phyloP scores from a whole-genome alignment of 495 filamentous ascomycete species.

The Tuber aestivum region DNA sequence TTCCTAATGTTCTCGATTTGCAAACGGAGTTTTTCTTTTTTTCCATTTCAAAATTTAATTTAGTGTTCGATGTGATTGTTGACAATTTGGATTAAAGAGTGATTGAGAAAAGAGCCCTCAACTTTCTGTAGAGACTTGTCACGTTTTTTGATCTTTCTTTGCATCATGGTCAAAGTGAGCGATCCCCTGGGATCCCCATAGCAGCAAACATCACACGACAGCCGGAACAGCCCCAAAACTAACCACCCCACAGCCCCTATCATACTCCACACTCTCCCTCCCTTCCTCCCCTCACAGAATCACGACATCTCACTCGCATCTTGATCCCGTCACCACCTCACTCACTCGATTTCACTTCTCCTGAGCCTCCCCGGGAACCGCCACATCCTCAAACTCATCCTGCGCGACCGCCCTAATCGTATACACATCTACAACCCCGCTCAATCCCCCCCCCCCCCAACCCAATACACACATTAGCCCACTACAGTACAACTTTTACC shows the following conservation, averaged over 20 bases:
- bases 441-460: too few relatives aligned
- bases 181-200: background rate
- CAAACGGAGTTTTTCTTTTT: background rate
- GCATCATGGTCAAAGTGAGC: too few relatives aligned
- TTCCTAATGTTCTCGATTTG: background rate
- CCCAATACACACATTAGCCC: too few relatives aligned
- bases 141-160: too few relatives aligned
- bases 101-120: background rate
- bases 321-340: background rate
- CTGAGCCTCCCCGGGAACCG: slow-evolving; percentile 62
- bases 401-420: slow-evolving; percentile 86
- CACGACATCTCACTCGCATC: background rate
- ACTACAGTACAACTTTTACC: too few relatives aligned
- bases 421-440: slow-evolving; percentile 88
- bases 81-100: background rate
- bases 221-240: background rate
- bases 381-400: slow-evolving; percentile 96
- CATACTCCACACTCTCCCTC: background rate
- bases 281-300: too few relatives aligned
- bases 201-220: too few relatives aligned
- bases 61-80: background rate
- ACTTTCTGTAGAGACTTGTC: background rate
- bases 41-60: background rate
- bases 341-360: background rate
- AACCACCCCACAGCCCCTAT: background rate